phyloP scores from a whole-genome alignment of 2,329 filamentous ascomycete species.

The Alternaria novae-zelandiae region DNA sequence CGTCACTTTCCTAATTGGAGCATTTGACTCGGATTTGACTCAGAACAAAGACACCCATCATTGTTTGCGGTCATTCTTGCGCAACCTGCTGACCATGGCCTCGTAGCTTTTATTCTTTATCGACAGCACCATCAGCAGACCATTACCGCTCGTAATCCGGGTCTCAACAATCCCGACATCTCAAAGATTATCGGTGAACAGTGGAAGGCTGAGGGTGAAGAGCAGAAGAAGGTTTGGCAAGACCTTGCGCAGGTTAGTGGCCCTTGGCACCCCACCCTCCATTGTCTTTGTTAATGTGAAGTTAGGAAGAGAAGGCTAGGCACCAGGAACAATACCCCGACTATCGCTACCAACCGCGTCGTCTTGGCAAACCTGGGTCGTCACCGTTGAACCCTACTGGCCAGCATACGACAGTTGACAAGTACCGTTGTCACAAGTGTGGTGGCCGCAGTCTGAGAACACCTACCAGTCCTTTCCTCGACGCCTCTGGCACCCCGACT shows the following conservation, averaged over 20 bases:
- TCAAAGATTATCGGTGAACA: constrained; percentile 95
- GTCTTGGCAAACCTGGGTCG: constrained; percentile 50
- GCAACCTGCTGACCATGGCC: constrained; percentile 34
- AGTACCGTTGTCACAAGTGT: constrained; percentile 70
- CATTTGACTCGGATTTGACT: constrained; percentile 8
- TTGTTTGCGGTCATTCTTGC: constrained; percentile 34
- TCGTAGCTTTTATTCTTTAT: constrained; percentile 93
- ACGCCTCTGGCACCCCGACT: constrained; percentile 51
- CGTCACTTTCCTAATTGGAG: constrained; percentile 8
- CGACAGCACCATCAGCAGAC: constrained; percentile 88
- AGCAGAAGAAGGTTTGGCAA: constrained; percentile 86
- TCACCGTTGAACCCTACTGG: constrained; percentile 41
- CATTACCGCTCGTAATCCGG: constrained; percentile 83
- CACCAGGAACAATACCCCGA: constrained; percentile 91
- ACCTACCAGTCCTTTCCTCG: constrained; percentile 63
- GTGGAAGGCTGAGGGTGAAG: constrained; percentile 79
- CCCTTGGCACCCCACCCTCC: background rate
- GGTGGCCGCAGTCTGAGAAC: constrained; percentile 71
- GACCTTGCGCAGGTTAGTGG: constrained; percentile 74
- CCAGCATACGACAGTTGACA: constrained; percentile 50
- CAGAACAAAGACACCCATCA: constrained; percentile 38
- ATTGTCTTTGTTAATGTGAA: constrained; percentile 18
- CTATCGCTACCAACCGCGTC: constrained; percentile 90
- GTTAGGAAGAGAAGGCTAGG: constrained; percentile 81
- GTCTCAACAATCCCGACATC: constrained; percentile 91